Evolutionary conservation across 257 asterid species (phyloP).

Genomic region (Solanum appendiculatum): DNA sequence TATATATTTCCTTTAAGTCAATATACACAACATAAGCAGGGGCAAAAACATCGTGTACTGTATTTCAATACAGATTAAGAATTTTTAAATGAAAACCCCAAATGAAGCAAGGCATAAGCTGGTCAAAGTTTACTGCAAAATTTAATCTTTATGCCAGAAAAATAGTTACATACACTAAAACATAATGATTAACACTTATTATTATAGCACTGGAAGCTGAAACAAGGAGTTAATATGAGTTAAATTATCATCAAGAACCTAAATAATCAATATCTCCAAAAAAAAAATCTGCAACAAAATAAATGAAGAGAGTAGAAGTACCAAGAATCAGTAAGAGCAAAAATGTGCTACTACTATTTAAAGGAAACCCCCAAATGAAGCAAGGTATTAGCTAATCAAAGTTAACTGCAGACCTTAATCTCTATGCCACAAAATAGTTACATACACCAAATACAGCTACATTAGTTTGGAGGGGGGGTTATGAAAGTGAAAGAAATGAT

Average conservation of each 20-base stretch:
- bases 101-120: background rate
- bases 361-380: background rate
- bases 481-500: background rate
- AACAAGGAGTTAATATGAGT: background rate
- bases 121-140: background rate
- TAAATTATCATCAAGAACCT: background rate
- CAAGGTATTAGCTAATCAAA: background rate
- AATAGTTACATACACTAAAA: background rate
- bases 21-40: background rate
- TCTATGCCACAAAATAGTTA: background rate
- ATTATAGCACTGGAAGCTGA: background rate
- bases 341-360: background rate
- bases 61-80: background rate
- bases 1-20: background rate
- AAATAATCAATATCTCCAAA: background rate
- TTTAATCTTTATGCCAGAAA: background rate
- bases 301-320: constrained; percentile 8
- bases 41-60: background rate
- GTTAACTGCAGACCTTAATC: background rate
- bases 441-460: background rate
- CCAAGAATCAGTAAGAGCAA: constrained; percentile 47
- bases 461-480: background rate
- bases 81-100: background rate
- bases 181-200: background rate
- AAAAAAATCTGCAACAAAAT: background rate